A percentile compares a stretch with the other conserved stretches of the same genome.
These are phyloP conservation scores for Xylaria polymorpha DNA, from an alignment of 2,329 filamentous ascomycete genomes.

Conservation along the genomic window DNA sequence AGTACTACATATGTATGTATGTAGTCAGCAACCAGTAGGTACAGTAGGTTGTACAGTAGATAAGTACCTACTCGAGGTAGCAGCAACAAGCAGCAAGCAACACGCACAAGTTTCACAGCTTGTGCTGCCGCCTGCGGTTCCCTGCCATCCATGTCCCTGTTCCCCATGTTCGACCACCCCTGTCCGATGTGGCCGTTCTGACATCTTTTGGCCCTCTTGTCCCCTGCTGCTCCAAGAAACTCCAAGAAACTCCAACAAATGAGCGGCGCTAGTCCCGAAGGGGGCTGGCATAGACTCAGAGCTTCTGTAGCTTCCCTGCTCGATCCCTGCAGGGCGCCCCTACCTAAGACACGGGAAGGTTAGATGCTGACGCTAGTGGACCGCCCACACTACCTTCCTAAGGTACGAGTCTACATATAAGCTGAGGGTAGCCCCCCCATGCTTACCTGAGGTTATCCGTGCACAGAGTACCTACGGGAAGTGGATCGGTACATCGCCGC, in stretches of 20 bases:
- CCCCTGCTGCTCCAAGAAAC: background rate
- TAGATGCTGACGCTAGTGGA: constrained; percentile 14
- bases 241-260: constrained; percentile 4
- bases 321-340: constrained; percentile 4
- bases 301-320: constrained; percentile 12
- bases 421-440: no score
- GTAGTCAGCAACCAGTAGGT: no score
- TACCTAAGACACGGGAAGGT: constrained; percentile 29
- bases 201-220: constrained; percentile 16
- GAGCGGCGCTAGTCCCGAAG: constrained; percentile 3
- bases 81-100: background rate
- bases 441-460: no score
- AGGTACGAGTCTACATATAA: no score
- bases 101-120: constrained; percentile 31
- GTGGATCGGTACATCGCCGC: no score
- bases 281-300: background rate
- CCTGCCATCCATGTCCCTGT: constrained; percentile 12
- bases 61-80: no score
- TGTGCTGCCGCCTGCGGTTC: constrained; percentile 22
- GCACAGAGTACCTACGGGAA: no score
- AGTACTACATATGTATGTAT: no score
- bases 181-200: constrained; percentile 6
- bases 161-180: constrained; percentile 16
- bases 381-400: constrained; percentile 5
- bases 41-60: no score